Evolutionary conservation across 2,329 filamentous ascomycete genomes (phyloP).

Genomic region (Chaetomium sp.): DNA sequence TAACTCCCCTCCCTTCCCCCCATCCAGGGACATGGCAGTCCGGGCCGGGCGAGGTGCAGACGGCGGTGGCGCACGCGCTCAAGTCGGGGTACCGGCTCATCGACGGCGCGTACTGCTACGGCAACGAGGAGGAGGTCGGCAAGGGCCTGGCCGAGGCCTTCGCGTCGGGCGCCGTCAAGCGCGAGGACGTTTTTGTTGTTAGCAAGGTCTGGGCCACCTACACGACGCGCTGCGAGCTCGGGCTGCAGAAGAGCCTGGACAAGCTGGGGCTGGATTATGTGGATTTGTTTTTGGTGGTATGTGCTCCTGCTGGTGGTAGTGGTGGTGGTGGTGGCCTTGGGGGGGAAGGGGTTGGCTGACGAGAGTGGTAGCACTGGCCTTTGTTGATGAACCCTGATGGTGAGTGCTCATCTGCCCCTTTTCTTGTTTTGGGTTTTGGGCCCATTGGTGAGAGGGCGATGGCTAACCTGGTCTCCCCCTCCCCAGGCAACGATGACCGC

Average conservation of each 20-base stretch:
- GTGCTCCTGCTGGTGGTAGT: slow-evolving; percentile 28
- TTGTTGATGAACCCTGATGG: slow-evolving; percentile 77
- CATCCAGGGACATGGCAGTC: slow-evolving; percentile 65
- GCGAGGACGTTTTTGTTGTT: slow-evolving; percentile 79
- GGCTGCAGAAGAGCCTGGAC: slow-evolving; percentile 72
- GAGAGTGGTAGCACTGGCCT: slow-evolving; percentile 67
- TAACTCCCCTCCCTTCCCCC: not conserved
- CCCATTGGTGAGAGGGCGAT: not conserved
- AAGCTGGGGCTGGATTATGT: slow-evolving; percentile 77
- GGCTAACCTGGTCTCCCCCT: not conserved
- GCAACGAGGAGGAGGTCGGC: slow-evolving; percentile 82
- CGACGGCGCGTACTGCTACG: slow-evolving; percentile 76
- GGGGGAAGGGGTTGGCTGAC: slow-evolving; percentile 3
- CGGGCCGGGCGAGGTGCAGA: slow-evolving; percentile 58
- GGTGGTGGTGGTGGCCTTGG: not conserved
- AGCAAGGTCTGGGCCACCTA: slow-evolving; percentile 87
- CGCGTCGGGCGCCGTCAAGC: slow-evolving; percentile 63
- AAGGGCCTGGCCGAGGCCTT: slow-evolving; percentile 75
- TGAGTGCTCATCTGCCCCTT: slow-evolving; percentile 34
- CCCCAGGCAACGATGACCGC: slow-evolving; percentile 63
- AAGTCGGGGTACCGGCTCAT: slow-evolving; percentile 61
- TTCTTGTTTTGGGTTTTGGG: not conserved
- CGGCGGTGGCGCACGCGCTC: slow-evolving; percentile 61
- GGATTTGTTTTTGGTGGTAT: slow-evolving; percentile 71
- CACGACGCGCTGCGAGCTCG: slow-evolving; percentile 68